Percentiles rank a stretch among this genome's conserved stretches.
Evolutionary conservation across 2,329 filamentous ascomycete genomes (phyloP).

Genomic region (Uncinocarpus reesii): DNA sequence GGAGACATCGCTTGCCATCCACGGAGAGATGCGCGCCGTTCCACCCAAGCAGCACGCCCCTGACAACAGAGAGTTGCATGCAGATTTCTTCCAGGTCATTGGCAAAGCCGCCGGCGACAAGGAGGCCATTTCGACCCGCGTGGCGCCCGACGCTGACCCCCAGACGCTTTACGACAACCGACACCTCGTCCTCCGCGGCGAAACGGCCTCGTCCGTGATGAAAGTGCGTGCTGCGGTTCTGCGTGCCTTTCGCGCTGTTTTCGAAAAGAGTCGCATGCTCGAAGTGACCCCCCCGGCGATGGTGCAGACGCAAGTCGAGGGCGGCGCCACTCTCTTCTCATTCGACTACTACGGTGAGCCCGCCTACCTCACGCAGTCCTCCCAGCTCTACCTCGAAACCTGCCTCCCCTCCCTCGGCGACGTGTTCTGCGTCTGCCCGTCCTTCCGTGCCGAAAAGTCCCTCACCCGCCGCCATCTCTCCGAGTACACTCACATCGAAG

Average conservation of each 20-base stretch:
- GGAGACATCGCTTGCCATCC: slow-evolving; percentile 76
- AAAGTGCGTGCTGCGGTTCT: slow-evolving; percentile 74
- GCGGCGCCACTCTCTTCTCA: slow-evolving; percentile 80
- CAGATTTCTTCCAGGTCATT: slow-evolving; percentile 76
- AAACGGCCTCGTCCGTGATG: slow-evolving; percentile 74
- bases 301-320: slow-evolving; percentile 92
- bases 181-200: slow-evolving; percentile 75
- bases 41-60: slow-evolving; percentile 68
- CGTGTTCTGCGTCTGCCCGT: slow-evolving; percentile 97
- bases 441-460: slow-evolving; percentile 95
- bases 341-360: slow-evolving; percentile 82
- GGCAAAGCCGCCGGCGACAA: slow-evolving; percentile 73
- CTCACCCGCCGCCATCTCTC: slow-evolving; percentile 87
- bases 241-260: slow-evolving; percentile 67
- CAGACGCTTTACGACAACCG: slow-evolving; percentile 70
- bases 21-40: slow-evolving; percentile 73
- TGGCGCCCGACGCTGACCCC: slow-evolving; percentile 56
- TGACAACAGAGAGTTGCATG: slow-evolving; percentile 76
- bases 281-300: slow-evolving; percentile 84
- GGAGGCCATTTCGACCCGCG: slow-evolving; percentile 81
- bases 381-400: slow-evolving; percentile 95
- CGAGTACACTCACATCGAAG: slow-evolving; percentile 95
- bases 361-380: slow-evolving; percentile 91
- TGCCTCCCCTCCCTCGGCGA: slow-evolving; percentile 81
- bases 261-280: slow-evolving; percentile 63